Conservation (phyloP, 495 filamentous ascomycete species). For the Talaromyces ruber region DNA sequence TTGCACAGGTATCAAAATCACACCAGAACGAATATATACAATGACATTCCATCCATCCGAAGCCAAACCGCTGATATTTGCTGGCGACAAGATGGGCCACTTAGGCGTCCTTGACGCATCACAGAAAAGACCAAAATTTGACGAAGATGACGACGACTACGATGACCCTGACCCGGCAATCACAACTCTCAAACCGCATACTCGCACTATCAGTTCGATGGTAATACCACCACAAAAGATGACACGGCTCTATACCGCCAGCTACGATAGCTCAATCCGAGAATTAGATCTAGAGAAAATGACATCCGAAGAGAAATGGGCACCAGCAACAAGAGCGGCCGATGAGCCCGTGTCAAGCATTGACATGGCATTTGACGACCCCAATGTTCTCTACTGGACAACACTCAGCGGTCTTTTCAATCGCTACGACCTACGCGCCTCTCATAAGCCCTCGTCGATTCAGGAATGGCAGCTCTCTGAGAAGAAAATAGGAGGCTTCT, state of each 20-base stretch:
- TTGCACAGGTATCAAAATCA: constrained; percentile 75
- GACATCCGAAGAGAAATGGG: constrained; percentile 69
- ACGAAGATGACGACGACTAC: constrained; percentile 52
- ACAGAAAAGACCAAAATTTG: constrained; percentile 39
- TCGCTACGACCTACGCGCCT: constrained; percentile 63
- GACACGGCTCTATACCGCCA: constrained; percentile 65
- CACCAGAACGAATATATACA: constrained; percentile 79
- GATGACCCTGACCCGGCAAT: constrained; percentile 67
- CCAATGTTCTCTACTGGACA: constrained; percentile 76
- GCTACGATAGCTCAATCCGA: constrained; percentile 92
- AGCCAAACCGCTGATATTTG: constrained; percentile 85
- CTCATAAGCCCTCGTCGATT: constrained; percentile 32
- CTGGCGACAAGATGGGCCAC: constrained; percentile 89
- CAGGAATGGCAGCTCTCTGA: constrained; percentile 73
- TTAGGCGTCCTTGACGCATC: constrained; percentile 91
- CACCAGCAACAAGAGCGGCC: constrained; percentile 53
- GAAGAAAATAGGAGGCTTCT: constrained; percentile 95
- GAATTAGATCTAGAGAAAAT: constrained; percentile 77
- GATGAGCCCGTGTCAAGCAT: constrained; percentile 77
- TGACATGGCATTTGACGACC: constrained; percentile 61
- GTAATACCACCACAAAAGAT: constrained; percentile 63
- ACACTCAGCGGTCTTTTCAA: constrained; percentile 76
- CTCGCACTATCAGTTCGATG: constrained; percentile 79
- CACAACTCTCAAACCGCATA: constrained; percentile 80
- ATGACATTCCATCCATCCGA: constrained; percentile 82